These are phyloP conservation scores for Dendrocalamus latiflorus DNA, from an alignment of 202 grass and related monocot species.

Conservation along the genomic window DNA sequence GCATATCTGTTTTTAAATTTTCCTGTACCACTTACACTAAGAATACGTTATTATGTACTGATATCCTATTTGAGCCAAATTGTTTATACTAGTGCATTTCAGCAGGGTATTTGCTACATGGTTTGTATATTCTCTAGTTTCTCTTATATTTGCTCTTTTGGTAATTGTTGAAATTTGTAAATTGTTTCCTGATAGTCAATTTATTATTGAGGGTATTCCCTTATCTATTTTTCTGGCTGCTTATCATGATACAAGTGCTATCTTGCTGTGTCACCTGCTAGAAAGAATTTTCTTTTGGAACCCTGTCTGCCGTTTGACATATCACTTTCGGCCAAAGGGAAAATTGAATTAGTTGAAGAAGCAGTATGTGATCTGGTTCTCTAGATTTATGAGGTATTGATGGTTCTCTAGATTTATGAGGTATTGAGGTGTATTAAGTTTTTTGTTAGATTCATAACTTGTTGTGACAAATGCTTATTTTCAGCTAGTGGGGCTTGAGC, in stretches of 20 bases:
- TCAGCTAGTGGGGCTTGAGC: neutral
- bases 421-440: neutral
- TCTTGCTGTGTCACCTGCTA: neutral
- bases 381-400: neutral
- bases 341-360: slow-evolving; percentile 12
- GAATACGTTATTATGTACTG: neutral
- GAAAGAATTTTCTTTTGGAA: neutral
- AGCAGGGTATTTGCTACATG: neutral
- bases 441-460: neutral
- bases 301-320: neutral
- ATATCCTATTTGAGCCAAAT: neutral
- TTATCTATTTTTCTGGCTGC: neutral
- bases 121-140: neutral
- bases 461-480: neutral
- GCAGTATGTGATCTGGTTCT: neutral
- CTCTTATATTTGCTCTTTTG: neutral
- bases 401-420: neutral
- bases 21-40: slow-evolving; percentile 6
- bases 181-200: neutral
- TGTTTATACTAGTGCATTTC: slow-evolving; percentile 8
- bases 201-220: neutral
- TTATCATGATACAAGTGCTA: neutral
- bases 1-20: slow-evolving; percentile 2
- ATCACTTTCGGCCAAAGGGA: neutral
- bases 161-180: neutral